Conservation (phyloP, 257 asterid genomes). For the Solanum chiquidenum region DNA sequence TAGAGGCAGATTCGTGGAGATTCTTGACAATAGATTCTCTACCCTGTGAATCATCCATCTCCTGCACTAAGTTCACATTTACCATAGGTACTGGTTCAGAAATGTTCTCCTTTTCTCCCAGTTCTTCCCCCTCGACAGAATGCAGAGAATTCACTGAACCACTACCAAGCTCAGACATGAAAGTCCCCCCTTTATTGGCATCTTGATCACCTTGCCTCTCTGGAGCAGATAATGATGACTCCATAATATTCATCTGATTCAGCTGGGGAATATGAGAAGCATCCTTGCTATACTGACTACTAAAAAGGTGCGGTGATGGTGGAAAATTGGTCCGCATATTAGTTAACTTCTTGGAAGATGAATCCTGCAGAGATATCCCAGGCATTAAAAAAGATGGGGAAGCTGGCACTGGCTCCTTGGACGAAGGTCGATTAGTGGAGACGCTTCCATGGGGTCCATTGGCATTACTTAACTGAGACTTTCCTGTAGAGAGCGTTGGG, state of each 20-base stretch:
- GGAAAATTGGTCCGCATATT: slow-evolving; percentile 36
- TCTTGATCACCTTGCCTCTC: slow-evolving; percentile 16
- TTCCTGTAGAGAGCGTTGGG: slow-evolving; percentile 15
- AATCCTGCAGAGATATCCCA: slow-evolving; percentile 24
- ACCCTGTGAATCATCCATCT: slow-evolving; percentile 23
- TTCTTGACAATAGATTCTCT: slow-evolving; percentile 28
- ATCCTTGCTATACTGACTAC: slow-evolving; percentile 22
- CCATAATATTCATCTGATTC: slow-evolving; percentile 36
- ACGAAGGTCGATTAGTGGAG: slow-evolving; percentile 19
- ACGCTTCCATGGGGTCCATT: slow-evolving; percentile 27
- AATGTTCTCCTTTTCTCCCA: slow-evolving; percentile 26
- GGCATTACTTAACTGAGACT: slow-evolving; percentile 18
- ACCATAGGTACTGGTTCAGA: slow-evolving; percentile 14
- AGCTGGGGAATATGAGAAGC: slow-evolving; percentile 24
- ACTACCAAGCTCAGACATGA: slow-evolving; percentile 10
- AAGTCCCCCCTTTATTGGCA: slow-evolving; percentile 13
- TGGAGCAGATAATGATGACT: slow-evolving; percentile 35
- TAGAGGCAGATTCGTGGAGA: slow-evolving; percentile 40
- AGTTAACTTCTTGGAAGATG: slow-evolving; percentile 21
- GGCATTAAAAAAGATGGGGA: slow-evolving; percentile 23
- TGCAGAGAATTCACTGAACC: slow-evolving; percentile 23
- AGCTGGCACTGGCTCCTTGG: slow-evolving; percentile 16
- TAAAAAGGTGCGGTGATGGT: slow-evolving; percentile 26
- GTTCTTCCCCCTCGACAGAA: slow-evolving; percentile 25
- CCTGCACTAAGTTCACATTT: slow-evolving; percentile 14